Evolutionary conservation across 1,284 basidiomycete genomes (phyloP), one percentile per base, ranked within the genome.

Genomic region (Trichosporon sp.): DNA sequence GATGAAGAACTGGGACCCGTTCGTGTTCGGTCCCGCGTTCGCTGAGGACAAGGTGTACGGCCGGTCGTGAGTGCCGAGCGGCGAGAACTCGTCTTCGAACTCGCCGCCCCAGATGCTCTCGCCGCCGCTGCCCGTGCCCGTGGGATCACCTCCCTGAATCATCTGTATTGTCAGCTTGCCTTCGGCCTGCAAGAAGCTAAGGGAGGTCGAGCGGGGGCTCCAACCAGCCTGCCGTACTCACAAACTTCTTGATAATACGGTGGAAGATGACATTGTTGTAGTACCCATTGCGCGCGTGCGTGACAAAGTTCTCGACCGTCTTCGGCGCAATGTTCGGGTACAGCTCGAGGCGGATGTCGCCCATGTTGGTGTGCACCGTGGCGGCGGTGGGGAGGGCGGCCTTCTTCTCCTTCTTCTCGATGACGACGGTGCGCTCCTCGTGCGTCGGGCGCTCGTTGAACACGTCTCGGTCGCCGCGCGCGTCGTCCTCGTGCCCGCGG

Each of bases 1-100:
- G 80, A 99, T 95, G 85, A 99, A 99, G 86, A 99, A 99, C 81
- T 99, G 96, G 3, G 76, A 82, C 9, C 85, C 97, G 80, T 99
- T 99, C 47, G 97, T 99, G 66, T 86, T 86, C 1, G 93, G 90
- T 1, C 97, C 81, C 4, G 83, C 83, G 73, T 99, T 99, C n/a
- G 97, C 97, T 95, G 98, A 98, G 78, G 93, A 95, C 64, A 99
- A 86, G n/a, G 92, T 97, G 80, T 98, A 98, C 0, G 96, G 95
- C 89, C 93, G 86, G 81, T 98, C 94, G 82, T 98, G 96, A 81
- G 89, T 91, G 68, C 97, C 85, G 67, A 92, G 90, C 72, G 93
- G 90, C 32, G 89, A 87, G 79, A 99, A 95, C 83, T 99, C 96
- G 81, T 99, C 97, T 80, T 97, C 96, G 77, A 99, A 99, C 65